Percentiles rank a stretch among this genome's conserved stretches.
These are phyloP conservation scores for Acmispon strigosus DNA, from an alignment of 306 rosid genomes.

Conservation along the genomic window DNA sequence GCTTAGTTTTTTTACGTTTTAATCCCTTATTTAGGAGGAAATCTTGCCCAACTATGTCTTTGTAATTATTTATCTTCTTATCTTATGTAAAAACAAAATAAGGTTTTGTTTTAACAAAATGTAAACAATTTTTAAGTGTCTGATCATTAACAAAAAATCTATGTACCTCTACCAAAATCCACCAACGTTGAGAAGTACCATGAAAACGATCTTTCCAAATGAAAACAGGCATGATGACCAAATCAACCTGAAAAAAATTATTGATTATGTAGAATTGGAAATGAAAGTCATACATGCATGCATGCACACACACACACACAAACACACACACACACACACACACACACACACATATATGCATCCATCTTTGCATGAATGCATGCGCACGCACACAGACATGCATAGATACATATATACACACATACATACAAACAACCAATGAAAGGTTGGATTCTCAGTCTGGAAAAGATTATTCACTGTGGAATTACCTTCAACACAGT, in stretches of 20 bases:
- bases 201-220: constrained; percentile 94
- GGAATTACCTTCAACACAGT: constrained; percentile 83
- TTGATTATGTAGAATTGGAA: constrained; percentile 1
- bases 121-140: neutral
- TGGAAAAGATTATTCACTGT: neutral
- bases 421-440: neutral
- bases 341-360: too few species aligned
- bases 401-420: too few species aligned
- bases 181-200: constrained; percentile 84
- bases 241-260: constrained; percentile 55
- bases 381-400: too few species aligned
- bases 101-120: neutral
- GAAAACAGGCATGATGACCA: constrained; percentile 61
- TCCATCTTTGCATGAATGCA: too few species aligned
- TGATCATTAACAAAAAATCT: constrained; percentile 2
- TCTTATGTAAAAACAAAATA: neutral
- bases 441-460: constrained; percentile 2
- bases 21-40: neutral
- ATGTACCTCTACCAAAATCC: constrained; percentile 95
- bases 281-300: neutral
- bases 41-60: neutral
- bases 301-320: too few species aligned
- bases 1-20: neutral
- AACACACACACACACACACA: too few species aligned
- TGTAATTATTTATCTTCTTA: neutral